Percentiles rank a stretch among this genome's conserved stretches.
Evolutionary conservation across 192 early-diverging fungal species (phyloP).

Genomic region (Coemansia sp.): DNA sequence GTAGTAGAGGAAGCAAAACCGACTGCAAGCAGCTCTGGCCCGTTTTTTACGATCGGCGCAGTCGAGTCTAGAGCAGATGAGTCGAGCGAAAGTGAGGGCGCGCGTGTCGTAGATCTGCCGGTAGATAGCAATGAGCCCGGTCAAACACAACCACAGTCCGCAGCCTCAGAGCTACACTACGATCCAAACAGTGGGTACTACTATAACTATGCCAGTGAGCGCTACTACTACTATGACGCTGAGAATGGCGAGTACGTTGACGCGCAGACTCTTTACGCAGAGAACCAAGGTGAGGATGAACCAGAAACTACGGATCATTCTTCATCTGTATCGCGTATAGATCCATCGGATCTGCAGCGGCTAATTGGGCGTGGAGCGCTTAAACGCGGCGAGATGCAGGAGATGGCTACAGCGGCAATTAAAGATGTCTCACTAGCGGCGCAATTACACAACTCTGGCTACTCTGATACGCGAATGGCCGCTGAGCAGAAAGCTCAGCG

Average conservation of each 20-base stretch:
- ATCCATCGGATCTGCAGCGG: slow-evolving; percentile 25
- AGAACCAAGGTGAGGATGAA: not conserved
- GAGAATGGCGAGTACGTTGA: slow-evolving; percentile 33
- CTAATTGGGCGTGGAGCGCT: slow-evolving; percentile 40
- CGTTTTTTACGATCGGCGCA: slow-evolving; percentile 36
- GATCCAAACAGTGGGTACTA: slow-evolving; percentile 52
- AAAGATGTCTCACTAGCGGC: slow-evolving; percentile 27
- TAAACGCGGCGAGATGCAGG: slow-evolving; percentile 29
- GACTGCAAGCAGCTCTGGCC: not conserved
- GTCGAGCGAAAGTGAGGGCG: not conserved
- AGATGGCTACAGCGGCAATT: slow-evolving; percentile 9
- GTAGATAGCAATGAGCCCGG: not conserved
- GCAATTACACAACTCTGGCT: slow-evolving; percentile 30
- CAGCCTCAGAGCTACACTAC: slow-evolving; percentile 23
- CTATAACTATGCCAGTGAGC: slow-evolving; percentile 30
- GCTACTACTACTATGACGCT: slow-evolving; percentile 42
- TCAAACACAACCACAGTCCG: not conserved
- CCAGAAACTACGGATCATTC: slow-evolving; percentile 10
- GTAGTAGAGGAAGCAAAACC: not conserved
- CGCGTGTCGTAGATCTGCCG: not conserved
- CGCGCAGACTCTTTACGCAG: slow-evolving; percentile 12
- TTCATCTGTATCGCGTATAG: slow-evolving; percentile 11
- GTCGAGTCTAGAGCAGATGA: not conserved
- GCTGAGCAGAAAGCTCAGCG: slow-evolving; percentile 26
- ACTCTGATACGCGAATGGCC: slow-evolving; percentile 38